Conservation (phyloP, 179 eudicot species). For the Sideroxylon spinosum region DNA sequence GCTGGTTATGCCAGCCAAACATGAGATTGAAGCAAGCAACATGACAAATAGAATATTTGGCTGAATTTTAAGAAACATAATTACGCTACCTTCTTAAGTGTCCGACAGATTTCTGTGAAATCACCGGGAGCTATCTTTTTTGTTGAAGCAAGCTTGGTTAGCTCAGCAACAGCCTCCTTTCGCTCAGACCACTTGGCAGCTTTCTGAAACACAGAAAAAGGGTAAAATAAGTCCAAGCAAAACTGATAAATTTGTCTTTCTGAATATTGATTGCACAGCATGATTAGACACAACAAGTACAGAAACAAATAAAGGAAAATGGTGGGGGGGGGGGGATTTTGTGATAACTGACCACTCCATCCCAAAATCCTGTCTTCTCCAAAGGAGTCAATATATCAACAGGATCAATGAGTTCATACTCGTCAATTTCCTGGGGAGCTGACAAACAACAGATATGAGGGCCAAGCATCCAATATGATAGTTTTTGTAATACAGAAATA, state of each 20-base stretch:
- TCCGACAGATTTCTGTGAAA: slow-evolving; percentile 89
- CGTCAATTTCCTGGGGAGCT: slow-evolving; percentile 94
- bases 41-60: background rate
- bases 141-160: slow-evolving; percentile 95
- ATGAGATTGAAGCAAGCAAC: background rate
- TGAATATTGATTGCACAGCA: slow-evolving; percentile 5
- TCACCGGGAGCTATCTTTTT: slow-evolving; percentile 95
- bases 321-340: background rate
- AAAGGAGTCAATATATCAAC: slow-evolving; percentile 94
- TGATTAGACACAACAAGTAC: background rate
- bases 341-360: slow-evolving; percentile 77
- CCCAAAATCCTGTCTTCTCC: slow-evolving; percentile 98
- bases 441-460: slow-evolving; percentile 23
- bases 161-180: slow-evolving; percentile 92
- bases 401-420: slow-evolving; percentile 96
- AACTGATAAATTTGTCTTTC: background rate
- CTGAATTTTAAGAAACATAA: background rate
- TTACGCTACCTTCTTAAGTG: slow-evolving; percentile 71
- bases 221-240: background rate
- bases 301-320: background rate
- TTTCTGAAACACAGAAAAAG: slow-evolving; percentile 48
- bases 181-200: slow-evolving; percentile 98
- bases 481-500: background rate
- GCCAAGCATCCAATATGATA: slow-evolving; percentile 1
- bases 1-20: background rate